Percentiles rank a stretch among this genome's conserved stretches.
Evolutionary conservation across 2,329 filamentous ascomycete genomes (phyloP).

Genomic region (Pseudogymnoascus sp.): DNA sequence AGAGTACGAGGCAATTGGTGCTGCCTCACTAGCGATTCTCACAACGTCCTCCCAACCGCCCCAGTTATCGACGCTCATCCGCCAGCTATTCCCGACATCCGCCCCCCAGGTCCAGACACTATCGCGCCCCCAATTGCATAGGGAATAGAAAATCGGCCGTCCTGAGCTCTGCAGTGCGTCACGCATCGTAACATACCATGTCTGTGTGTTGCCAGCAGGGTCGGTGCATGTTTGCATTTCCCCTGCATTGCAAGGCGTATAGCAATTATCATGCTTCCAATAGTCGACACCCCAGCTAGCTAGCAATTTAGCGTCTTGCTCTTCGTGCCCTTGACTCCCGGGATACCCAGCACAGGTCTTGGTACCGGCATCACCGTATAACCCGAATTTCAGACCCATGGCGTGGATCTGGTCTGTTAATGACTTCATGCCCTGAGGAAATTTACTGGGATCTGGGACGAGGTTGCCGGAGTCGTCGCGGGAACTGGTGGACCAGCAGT

Average conservation of each 20-base stretch:
- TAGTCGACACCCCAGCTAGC: conserved; percentile 45
- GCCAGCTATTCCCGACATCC: conserved; percentile 40
- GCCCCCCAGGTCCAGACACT: conserved; percentile 46
- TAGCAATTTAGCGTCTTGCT: conserved; percentile 42
- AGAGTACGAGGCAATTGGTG: not conserved
- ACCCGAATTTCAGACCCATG: conserved; percentile 16
- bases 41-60: not conserved
- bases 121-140: conserved; percentile 42
- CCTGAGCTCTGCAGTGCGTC: conserved; percentile 26
- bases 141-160: conserved; percentile 28
- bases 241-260: conserved; percentile 43
- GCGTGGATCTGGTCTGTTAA: conserved; percentile 14
- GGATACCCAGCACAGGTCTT: conserved; percentile 27
- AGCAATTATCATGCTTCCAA: conserved; percentile 49
- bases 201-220: conserved; percentile 12
- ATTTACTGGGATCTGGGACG: conserved; percentile 32
- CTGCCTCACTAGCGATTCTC: not conserved
- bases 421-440: conserved; percentile 29
- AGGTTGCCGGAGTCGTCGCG: conserved; percentile 32
- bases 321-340: conserved; percentile 43
- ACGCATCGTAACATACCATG: conserved; percentile 29
- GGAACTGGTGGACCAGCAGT: conserved; percentile 40
- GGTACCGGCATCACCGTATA: conserved; percentile 41
- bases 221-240: conserved; percentile 18
- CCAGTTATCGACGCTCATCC: conserved; percentile 38